These are phyloP conservation scores for Eucalyptus sp. DNA, from an alignment of 345 rosid genomes.

Conservation along the genomic window DNA sequence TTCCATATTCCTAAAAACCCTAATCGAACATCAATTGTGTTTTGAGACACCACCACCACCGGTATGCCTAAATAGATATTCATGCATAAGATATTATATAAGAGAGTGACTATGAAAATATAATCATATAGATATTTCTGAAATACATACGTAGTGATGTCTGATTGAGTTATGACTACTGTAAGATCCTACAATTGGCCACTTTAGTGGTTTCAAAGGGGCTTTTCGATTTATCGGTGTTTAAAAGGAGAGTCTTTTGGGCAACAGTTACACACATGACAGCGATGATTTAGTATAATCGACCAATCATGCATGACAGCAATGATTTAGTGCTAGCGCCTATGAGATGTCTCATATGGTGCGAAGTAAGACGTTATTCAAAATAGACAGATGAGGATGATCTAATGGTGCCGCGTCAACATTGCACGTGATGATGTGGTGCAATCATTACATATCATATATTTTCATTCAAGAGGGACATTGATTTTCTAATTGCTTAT, in stretches of 20 bases:
- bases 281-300: background rate
- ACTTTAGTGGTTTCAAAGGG: background rate
- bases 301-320: fast-evolving
- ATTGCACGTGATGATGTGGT: fast-evolving
- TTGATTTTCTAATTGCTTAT: background rate
- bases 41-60: background rate
- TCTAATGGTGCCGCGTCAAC: background rate
- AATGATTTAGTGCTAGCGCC: fast-evolving
- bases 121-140: background rate
- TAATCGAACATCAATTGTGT: no score
- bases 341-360: background rate
- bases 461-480: background rate
- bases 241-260: background rate
- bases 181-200: background rate
- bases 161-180: background rate
- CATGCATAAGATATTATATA: background rate
- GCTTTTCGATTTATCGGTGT: fast-evolving
- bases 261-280: background rate
- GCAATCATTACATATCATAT: background rate
- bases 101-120: background rate
- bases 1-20: background rate
- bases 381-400: background rate
- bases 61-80: background rate
- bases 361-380: background rate
- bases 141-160: background rate